Evolutionary conservation across 2,329 filamentous ascomycete species (phyloP), one percentile per base, ranked within the genome.

Genomic region (Sclerotinia trifoliorum): DNA sequence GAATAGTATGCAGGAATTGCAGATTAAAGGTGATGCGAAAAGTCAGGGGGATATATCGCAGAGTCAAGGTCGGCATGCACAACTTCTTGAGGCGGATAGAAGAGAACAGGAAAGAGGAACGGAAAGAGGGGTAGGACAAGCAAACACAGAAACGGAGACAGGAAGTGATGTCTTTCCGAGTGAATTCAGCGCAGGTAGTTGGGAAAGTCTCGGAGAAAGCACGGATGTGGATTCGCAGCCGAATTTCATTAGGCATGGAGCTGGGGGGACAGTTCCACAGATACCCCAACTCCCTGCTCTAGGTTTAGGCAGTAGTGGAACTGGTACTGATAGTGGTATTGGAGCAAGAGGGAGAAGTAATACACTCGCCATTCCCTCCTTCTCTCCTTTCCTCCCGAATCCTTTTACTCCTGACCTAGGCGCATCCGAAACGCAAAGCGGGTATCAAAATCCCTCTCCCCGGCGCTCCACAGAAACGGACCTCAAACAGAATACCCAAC

Each of bases 401-500:
- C 46, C 60, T 0, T 63, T 39, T 24, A 11, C 46, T 1, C 32
- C n/a, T 0, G 60, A 51, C 4, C n/a, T 15, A 3, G 39, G 39
- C 39, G 39, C 39, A 42, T 15, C 35, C 26, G 46, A 2, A 13
- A n/a, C 29, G 11, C 44, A 61, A 39, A 11, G 17, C 24, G 8
- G 10, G 11, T 32, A 13, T 11, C 58, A 35, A 32, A 13, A 52
- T 26, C 67, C 11, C 58, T 56, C 46, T 68, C 58, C 49, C 10
- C 61, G 26, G 2, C 64, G 64, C 26, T 69, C 72, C 39, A 70
- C 68, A 21, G 61, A 69, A n/a, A 67, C 67, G 5, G 73, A 71
- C 55, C 39, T 70, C 19, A 67, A 70, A 8, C 64, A 66, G 44
- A 68, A 21, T 21, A 1, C 3, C 2, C 17, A 69, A 24, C 46